A percentile compares a stretch with the other conserved stretches of the same genome.
phyloP scores from a whole-genome alignment of 768 basidiomycete genomes.

The Suillus americanus region DNA sequence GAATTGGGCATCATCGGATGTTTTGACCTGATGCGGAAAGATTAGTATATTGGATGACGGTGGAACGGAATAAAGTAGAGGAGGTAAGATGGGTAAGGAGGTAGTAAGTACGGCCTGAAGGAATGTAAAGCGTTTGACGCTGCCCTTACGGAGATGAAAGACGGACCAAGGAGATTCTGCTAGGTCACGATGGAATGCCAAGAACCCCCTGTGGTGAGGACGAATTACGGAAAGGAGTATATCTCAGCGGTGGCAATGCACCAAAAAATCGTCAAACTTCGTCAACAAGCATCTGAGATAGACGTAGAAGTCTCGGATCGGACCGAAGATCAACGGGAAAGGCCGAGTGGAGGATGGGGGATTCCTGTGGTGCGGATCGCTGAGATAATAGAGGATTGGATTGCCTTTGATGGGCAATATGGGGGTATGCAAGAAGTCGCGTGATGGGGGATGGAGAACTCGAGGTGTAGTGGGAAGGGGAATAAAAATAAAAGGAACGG shows the following conservation, averaged over 20 bases:
- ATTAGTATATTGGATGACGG: background rate
- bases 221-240: background rate
- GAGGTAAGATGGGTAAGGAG: background rate
- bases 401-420: background rate
- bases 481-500: conserved; percentile 1
- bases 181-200: background rate
- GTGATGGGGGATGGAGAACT: background rate
- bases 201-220: background rate
- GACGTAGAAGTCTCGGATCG: background rate
- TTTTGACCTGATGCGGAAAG: conserved; percentile 56
- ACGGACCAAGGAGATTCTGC: background rate
- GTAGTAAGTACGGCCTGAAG: background rate
- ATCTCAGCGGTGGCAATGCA: background rate
- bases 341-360: background rate
- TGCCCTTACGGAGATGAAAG: background rate
- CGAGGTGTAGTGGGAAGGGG: too few species aligned
- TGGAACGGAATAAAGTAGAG: background rate
- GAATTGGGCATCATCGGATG: conserved; percentile 76
- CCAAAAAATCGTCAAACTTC: too few species aligned
- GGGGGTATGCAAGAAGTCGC: background rate
- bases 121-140: background rate
- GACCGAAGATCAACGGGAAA: background rate
- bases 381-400: background rate
- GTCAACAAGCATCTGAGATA: background rate
- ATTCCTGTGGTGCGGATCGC: background rate